These are phyloP conservation scores for Cyclotella kingstonii DNA, from an alignment of 108 stramenopile species.

Conservation along the genomic window DNA sequence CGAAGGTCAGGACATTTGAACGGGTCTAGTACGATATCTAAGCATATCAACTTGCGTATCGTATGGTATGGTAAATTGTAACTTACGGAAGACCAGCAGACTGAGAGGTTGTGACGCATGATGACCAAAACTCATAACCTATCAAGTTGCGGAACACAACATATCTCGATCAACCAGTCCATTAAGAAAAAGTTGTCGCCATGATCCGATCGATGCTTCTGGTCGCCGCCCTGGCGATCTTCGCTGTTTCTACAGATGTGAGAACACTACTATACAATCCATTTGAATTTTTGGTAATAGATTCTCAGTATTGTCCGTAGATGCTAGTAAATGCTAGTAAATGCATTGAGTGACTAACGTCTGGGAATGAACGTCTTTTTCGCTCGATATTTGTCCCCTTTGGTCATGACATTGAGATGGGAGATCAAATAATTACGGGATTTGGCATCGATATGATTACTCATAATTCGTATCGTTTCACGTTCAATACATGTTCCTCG, in stretches of 20 bases:
- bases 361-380: no score
- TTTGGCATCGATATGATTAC: not conserved
- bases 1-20: no score
- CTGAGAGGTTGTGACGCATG: not conserved
- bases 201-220: constrained; percentile 44
- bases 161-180: not conserved
- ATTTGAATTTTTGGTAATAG: not conserved
- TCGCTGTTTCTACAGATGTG: constrained; percentile 42
- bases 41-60: no score
- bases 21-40: no score
- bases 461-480: not conserved
- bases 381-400: no score
- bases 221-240: constrained; percentile 32
- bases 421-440: no score
- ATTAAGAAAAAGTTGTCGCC: constrained; percentile 8
- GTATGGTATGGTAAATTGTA: no score
- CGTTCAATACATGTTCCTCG: not conserved
- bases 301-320: not conserved
- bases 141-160: not conserved
- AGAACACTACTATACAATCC: not conserved
- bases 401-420: no score
- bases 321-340: no score
- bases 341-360: no score
- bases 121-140: not conserved
- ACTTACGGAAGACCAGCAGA: no score